These are phyloP conservation scores for Westerdykella aurantiaca DNA, from an alignment of 2,329 filamentous ascomycete species.

Conservation along the genomic window DNA sequence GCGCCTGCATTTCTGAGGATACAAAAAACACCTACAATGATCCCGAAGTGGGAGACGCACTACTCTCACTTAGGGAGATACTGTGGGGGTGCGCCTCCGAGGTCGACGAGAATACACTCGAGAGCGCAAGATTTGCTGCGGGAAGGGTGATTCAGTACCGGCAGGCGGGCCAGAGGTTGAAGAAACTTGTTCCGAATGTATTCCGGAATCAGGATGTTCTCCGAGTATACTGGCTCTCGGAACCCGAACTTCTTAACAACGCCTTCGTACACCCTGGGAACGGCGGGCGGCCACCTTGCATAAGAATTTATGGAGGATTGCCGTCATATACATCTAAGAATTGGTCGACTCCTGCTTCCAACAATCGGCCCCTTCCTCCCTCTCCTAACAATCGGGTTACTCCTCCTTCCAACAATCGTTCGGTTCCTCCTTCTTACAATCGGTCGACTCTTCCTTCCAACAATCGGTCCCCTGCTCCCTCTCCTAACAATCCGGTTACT, in stretches of 20 bases:
- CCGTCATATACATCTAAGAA: background rate
- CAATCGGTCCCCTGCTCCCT: no score
- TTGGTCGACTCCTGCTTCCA: background rate
- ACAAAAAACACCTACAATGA: background rate
- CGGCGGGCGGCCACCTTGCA: background rate
- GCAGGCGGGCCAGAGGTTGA: no score
- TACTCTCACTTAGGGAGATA: background rate
- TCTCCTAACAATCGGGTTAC: background rate
- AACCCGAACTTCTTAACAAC: no score
- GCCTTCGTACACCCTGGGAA: background rate
- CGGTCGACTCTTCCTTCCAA: background rate
- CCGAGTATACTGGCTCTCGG: no score
- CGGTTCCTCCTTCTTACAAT: background rate
- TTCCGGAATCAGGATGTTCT: no score
- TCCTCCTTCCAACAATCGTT: background rate
- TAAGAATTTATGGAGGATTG: background rate
- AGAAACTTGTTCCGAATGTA: no score
- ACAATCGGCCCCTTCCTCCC: background rate
- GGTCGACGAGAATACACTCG: no score
- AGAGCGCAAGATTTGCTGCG: no score
- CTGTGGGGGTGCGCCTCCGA: background rate
- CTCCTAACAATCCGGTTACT: background rate
- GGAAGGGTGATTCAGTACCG: no score
- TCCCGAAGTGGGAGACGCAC: background rate
- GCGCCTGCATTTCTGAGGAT: background rate